Conservation (phyloP, 2,329 filamentous ascomycete species). For the Alternaria sp. region DNA sequence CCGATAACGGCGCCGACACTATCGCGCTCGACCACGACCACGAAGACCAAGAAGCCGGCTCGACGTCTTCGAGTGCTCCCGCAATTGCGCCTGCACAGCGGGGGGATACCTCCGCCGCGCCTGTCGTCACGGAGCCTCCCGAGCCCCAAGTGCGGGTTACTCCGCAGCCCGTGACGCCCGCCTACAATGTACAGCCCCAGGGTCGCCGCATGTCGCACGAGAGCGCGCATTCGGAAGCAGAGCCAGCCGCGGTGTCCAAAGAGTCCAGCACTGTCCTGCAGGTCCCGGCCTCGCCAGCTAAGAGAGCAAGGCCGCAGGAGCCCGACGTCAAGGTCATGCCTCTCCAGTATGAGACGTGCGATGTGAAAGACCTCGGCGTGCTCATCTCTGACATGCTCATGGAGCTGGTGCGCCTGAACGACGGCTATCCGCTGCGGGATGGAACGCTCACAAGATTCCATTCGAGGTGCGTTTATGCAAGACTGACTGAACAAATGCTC, state of each 20-base stretch:
- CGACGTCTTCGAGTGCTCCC: constrained; percentile 19
- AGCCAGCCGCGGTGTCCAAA: constrained; percentile 22
- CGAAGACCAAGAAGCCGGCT: constrained; percentile 12
- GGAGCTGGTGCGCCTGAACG: constrained; percentile 93
- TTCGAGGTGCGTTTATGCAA: constrained; percentile 70
- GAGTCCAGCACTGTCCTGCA: constrained; percentile 27
- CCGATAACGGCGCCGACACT: background rate
- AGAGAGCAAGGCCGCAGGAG: constrained; percentile 46
- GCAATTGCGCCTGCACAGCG: constrained; percentile 33
- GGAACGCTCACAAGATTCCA: constrained; percentile 93
- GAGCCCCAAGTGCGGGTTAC: constrained; percentile 47
- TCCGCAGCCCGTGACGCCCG: constrained; percentile 38
- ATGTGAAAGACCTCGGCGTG: constrained; percentile 85
- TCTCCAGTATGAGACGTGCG: constrained; percentile 79
- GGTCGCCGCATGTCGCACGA: constrained; percentile 20
- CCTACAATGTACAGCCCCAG: constrained; percentile 27
- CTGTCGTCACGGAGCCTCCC: constrained; percentile 45
- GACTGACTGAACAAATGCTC: background rate
- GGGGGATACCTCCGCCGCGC: constrained; percentile 44
- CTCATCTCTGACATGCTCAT: constrained; percentile 95
- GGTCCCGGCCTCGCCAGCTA: constrained; percentile 38
- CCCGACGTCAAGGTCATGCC: constrained; percentile 68
- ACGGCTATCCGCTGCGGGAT: constrained; percentile 82
- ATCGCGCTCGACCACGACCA: background rate
- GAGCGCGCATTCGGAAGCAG: constrained; percentile 19